Evolutionary conservation across 768 basidiomycete species (phyloP).

Genomic region (Hirschioporus abietinus): DNA sequence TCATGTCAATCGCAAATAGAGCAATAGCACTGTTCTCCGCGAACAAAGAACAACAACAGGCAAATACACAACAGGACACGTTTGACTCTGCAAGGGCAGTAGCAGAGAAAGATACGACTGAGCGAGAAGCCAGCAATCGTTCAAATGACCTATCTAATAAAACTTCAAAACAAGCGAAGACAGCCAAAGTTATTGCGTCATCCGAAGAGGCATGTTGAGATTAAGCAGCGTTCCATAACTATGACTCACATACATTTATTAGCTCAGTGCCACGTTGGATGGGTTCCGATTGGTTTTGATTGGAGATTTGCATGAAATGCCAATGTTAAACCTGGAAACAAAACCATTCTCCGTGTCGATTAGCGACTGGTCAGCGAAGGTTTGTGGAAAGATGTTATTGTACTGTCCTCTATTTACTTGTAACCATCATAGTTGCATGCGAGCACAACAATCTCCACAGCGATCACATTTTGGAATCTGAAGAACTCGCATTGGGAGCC

Average conservation of each 20-base stretch:
- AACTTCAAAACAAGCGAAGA: constrained; percentile 2
- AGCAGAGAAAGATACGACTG: background rate
- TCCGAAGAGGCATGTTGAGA: constrained; percentile 67
- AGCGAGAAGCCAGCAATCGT: background rate
- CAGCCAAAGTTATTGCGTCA: constrained; percentile 52
- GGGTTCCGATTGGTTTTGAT: constrained; percentile 92
- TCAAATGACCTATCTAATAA: background rate
- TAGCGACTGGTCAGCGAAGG: constrained; percentile 93
- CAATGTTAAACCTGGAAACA: constrained; percentile 83
- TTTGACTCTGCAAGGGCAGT: background rate
- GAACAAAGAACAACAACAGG: constrained; percentile 25
- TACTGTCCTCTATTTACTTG: background rate
- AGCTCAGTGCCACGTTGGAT: constrained; percentile 85
- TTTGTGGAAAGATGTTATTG: constrained; percentile 23
- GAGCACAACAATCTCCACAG: constrained; percentile 71
- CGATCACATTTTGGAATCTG: constrained; percentile 94
- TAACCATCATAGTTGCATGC: constrained; percentile 61
- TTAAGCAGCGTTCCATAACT: constrained; percentile 7
- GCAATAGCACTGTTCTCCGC: constrained; percentile 70
- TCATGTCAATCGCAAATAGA: constrained; percentile 79
- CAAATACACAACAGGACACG: background rate
- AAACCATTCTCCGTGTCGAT: constrained; percentile 79
- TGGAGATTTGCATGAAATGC: constrained; percentile 92
- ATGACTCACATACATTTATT: constrained; percentile 1
- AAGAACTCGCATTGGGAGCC: constrained; percentile 99